A percentile compares a stretch with the other conserved stretches of the same genome.
Conservation (phyloP, 2,329 filamentous ascomycete species). For the Didymella exigua region DNA sequence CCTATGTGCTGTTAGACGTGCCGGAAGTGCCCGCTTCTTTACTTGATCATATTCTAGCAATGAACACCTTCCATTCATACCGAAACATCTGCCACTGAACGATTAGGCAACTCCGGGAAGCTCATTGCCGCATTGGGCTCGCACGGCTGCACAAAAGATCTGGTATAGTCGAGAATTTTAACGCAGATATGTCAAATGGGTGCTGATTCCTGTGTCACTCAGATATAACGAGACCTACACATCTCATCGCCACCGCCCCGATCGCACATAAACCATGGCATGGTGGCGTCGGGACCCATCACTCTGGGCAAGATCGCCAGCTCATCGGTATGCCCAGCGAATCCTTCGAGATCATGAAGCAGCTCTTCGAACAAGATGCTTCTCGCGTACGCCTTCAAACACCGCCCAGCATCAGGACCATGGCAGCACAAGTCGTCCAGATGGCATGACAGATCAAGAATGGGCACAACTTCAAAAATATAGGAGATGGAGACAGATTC, state of each 20-base stretch:
- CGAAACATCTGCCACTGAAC: not conserved
- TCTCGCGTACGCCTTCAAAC: slow-evolving; percentile 33
- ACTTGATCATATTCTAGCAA: not conserved
- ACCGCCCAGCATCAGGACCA: slow-evolving; percentile 32
- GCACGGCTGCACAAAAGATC: not conserved
- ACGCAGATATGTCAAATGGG: not conserved
- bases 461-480: slow-evolving; percentile 40
- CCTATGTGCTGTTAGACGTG: not conserved
- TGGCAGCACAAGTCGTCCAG: slow-evolving; percentile 22
- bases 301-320: slow-evolving; percentile 26
- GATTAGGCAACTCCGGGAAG: slow-evolving; percentile 4
- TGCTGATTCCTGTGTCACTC: not conserved
- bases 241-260: not conserved
- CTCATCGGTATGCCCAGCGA: slow-evolving; percentile 32
- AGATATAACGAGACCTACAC: not conserved
- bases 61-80: not conserved
- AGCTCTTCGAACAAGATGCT: slow-evolving; percentile 34
- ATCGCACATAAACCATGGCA: not conserved
- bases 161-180: not conserved
- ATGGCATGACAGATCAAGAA: slow-evolving; percentile 36
- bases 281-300: slow-evolving; percentile 40
- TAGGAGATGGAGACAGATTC: slow-evolving; percentile 34
- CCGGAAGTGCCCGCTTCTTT: not conserved
- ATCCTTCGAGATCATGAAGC: slow-evolving; percentile 31
- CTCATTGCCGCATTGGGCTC: not conserved